Base-by-base conservation (phyloP, 2,329 filamentous ascomycete genomes). In the Aspergillus bombycis region DNA sequence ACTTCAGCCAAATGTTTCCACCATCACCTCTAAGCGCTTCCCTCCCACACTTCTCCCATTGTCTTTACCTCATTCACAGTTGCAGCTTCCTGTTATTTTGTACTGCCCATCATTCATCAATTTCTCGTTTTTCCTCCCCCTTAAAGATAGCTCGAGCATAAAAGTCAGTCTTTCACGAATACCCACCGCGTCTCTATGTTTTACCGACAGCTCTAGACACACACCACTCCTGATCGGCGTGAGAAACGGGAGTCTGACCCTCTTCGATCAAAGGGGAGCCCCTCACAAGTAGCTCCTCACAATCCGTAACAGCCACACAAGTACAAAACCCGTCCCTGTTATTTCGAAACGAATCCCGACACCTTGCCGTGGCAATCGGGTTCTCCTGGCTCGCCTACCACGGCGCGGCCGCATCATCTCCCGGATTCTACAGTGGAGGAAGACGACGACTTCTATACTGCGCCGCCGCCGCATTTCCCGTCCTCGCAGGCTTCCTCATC, bases 401-500 rank as follows among this genome's bases (percentile, higher is more conserved):
- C 77, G 80, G 80, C 79, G 80, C 76, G 76, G 76, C 76, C 77
- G 72, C 74, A 67, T 67, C 67, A 71, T 67, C 69, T 72, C 68
- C 72, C 72, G 67, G 69, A 76, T 73, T 75, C 75, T 74, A 73
- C 68, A 73, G 75, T 71, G 75, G 79, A 82, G 74, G 77, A 74
- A 65, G 67, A 77, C 70, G 73, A 77, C 71, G 72, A 75, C 65
- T 76, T 74, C 65, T 78, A 77, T 72, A 77, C 73, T 57, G 73
- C 74, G 60, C 78, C 77, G 65, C 79, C 79, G 60, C 72, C 73
- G 57, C 78, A 77, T 70, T 75, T 75, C 28, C 78, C 75, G 43
- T 71, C 67, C 60, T 75, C 75, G 38, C 75, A 76, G 70, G 74
- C 80, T 60, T 81, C 81, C 66, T 78, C 82, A 48, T 81, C 83